These are phyloP conservation scores for Gastrodia elata DNA, from an alignment of 106 monocot species.

Conservation along the genomic window DNA sequence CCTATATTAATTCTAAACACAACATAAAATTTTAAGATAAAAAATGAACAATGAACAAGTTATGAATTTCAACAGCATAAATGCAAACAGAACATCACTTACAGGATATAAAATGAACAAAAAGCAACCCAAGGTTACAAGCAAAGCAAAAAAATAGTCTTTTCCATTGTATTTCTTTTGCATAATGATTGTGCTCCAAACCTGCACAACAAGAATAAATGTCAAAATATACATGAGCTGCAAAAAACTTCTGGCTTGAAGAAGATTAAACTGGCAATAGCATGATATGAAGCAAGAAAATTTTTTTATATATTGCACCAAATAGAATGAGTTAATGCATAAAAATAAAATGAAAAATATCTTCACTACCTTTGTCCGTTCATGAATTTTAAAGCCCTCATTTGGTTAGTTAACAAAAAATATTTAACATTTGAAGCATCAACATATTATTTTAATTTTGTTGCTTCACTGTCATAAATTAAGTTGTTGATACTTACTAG, in stretches of 20 bases:
- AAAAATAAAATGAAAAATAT: neutral
- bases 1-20: neutral
- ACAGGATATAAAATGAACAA: constrained; percentile 93
- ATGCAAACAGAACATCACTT: constrained; percentile 6
- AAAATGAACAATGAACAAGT: neutral
- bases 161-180: constrained; percentile 86
- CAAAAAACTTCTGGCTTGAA: neutral
- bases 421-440: neutral
- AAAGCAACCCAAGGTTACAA: constrained; percentile 85
- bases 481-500: neutral
- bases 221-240: neutral
- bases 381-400: constrained; percentile 1
- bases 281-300: neutral
- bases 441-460: neutral
- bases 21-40: neutral
- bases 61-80: neutral
- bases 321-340: neutral
- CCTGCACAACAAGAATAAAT: constrained; percentile 25
- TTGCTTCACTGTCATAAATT: neutral
- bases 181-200: constrained; percentile 92
- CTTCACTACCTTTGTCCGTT: neutral
- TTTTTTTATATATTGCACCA: neutral
- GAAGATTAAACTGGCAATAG: neutral
- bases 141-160: constrained; percentile 78
- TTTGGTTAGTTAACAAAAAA: neutral